Evolutionary conservation across 139 green algal genomes (phyloP).

Genomic region (Closterium sp.): DNA sequence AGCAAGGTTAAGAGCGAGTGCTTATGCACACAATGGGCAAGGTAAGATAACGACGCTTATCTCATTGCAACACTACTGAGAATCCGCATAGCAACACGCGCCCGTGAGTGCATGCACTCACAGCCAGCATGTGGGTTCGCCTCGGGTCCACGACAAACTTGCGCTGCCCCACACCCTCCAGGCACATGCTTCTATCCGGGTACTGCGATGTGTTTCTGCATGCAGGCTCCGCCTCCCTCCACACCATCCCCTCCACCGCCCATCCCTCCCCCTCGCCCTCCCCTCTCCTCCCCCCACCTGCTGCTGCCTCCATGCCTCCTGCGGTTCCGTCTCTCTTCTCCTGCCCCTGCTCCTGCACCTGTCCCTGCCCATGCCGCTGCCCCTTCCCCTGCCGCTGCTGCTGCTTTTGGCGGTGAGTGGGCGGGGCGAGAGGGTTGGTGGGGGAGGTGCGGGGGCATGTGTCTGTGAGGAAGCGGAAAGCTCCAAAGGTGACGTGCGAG

Average conservation of each 20-base stretch:
- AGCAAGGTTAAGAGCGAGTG: neutral
- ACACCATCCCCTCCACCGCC: constrained; percentile 4
- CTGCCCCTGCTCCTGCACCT: neutral
- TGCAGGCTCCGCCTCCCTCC: neutral
- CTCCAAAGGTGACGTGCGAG: constrained; percentile 4
- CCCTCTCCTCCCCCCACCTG: neutral
- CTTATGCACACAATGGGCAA: too few relatives aligned
- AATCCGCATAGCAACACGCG: too few relatives aligned
- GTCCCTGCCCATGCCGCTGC: neutral
- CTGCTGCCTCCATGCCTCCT: neutral
- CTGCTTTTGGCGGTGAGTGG: neutral
- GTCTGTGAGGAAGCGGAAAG: neutral
- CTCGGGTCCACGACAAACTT: neutral
- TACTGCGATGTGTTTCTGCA: neutral
- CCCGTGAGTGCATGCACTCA: neutral
- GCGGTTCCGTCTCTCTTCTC: neutral
- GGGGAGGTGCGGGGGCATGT: neutral
- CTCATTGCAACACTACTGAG: too few relatives aligned
- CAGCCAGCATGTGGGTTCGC: neutral
- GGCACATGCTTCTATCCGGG: neutral
- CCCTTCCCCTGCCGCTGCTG: neutral
- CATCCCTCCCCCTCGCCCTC: neutral
- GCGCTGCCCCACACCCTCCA: neutral
- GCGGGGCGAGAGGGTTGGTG: neutral
- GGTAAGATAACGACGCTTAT: too few relatives aligned